Conservation (phyloP, 192 early-diverging fungal genomes). For the Coemansia sp. region DNA sequence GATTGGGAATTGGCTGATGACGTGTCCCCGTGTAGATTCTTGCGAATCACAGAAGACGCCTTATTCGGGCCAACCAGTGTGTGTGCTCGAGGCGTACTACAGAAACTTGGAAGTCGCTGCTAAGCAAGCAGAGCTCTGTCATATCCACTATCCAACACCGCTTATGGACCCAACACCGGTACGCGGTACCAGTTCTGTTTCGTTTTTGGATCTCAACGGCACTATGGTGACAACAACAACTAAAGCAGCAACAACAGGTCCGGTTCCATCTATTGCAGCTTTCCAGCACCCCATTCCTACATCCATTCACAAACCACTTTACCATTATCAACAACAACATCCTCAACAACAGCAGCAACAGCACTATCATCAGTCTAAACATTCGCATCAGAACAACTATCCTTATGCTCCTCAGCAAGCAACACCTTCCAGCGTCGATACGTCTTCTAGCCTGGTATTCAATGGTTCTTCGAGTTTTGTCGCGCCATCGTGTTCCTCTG, state of each 20-base stretch:
- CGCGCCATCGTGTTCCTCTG: not conserved
- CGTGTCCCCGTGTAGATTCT: not conserved
- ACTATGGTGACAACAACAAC: not conserved
- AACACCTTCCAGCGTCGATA: not conserved
- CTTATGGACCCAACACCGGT: not conserved
- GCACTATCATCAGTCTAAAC: not conserved
- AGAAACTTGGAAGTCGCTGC: conserved; percentile 6
- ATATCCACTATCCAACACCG: conserved; percentile 8
- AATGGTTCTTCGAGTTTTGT: conserved; percentile 1
- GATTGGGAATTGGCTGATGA: conserved; percentile 62
- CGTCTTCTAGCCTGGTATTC: not conserved
- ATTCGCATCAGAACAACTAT: not conserved
- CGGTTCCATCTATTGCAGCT: not conserved
- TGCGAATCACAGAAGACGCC: not conserved
- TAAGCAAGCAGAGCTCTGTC: not conserved
- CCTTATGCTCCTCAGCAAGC: not conserved
- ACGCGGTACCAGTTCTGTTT: not conserved
- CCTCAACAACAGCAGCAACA: not conserved
- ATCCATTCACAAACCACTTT: not conserved
- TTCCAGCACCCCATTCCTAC: not conserved
- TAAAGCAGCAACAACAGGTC: not conserved
- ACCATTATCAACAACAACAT: not conserved
- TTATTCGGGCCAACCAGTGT: not conserved
- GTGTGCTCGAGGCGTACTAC: conserved; percentile 24
- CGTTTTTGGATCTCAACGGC: not conserved